phyloP scores from a whole-genome alignment of 2,329 filamentous ascomycete genomes.

The Aureobasidium sp. region DNA sequence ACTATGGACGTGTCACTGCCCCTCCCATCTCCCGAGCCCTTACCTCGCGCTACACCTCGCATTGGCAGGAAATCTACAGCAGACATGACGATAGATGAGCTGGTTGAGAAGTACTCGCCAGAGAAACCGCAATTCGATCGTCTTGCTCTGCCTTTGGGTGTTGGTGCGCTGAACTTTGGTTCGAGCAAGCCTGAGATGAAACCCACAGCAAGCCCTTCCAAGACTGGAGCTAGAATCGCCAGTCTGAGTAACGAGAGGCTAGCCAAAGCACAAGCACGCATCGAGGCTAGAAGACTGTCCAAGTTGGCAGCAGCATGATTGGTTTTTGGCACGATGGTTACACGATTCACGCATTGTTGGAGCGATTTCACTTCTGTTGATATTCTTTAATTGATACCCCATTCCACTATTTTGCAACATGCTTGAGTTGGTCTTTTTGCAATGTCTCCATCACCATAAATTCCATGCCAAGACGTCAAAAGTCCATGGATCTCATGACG shows the following conservation, averaged over 20 bases:
- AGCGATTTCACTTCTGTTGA: not conserved
- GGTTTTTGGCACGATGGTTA: not conserved
- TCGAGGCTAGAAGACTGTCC: constrained; percentile 4
- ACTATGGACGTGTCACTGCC: constrained; percentile 1
- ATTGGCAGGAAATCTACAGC: not conserved
- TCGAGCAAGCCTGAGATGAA: not conserved
- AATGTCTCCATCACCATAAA: not conserved
- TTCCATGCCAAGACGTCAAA: not conserved
- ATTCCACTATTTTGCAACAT: not conserved
- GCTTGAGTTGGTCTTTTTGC: too few relatives aligned
- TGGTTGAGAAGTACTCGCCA: constrained; percentile 13
- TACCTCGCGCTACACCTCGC: not conserved
- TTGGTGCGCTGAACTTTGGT: constrained; percentile 4
- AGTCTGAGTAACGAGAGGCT: constrained; percentile 5
- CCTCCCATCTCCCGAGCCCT: constrained; percentile 10
- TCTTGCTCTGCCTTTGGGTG: constrained; percentile 12
- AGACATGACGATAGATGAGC: constrained; percentile 10
- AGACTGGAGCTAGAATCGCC: constrained; percentile 1
- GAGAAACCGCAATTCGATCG: constrained; percentile 14
- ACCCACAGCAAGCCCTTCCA: not conserved
- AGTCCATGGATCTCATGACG: constrained; percentile 1
- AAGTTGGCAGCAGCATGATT: not conserved
- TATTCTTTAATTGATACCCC: constrained; percentile 7
- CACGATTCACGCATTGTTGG: not conserved
- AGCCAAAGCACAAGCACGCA: constrained; percentile 1